phyloP scores from a whole-genome alignment of 169 alveolate genomes.

The Cryptosporidium xiaoi region DNA sequence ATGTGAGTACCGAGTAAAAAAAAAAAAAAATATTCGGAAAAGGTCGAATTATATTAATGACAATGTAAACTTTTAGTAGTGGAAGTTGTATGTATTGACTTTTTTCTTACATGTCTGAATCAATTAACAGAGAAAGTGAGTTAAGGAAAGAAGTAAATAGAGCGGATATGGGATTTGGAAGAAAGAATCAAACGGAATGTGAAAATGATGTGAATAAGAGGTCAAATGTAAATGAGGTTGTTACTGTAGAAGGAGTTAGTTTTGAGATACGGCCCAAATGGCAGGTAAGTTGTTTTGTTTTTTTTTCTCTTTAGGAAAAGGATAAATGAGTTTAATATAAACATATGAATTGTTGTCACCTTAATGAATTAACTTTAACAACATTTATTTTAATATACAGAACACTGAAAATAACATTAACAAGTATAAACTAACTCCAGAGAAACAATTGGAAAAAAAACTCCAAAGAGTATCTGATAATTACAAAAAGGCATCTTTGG shows the following conservation, averaged over 20 bases:
- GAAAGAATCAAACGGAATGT: too few relatives aligned
- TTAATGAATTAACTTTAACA: background rate
- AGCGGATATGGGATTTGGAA: conserved; percentile 1
- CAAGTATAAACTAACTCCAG: conserved; percentile 54
- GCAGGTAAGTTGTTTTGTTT: conserved; percentile 14
- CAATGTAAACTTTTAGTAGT: too few relatives aligned
- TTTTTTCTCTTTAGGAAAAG: too few relatives aligned
- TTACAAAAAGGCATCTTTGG: conserved; percentile 41
- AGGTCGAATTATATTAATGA: too few relatives aligned
- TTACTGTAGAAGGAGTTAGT: conserved; percentile 27
- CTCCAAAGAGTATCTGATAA: conserved; percentile 53
- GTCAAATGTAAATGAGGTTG: background rate
- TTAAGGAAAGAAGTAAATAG: background rate
- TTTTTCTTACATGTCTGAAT: too few relatives aligned
- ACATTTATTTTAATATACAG: background rate
- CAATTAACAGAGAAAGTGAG: too few relatives aligned
- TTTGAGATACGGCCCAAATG: conserved; percentile 70
- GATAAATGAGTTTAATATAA: background rate
- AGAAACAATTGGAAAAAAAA: conserved; percentile 36
- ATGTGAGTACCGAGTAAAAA: too few relatives aligned
- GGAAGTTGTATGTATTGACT: too few relatives aligned
- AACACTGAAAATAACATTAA: background rate
- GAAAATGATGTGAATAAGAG: too few relatives aligned
- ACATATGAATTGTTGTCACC: background rate
- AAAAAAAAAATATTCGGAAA: too few relatives aligned